Evolutionary conservation across 1,139 yeast genomes (phyloP).

Genomic region (Sugiyamaella castrensis): DNA sequence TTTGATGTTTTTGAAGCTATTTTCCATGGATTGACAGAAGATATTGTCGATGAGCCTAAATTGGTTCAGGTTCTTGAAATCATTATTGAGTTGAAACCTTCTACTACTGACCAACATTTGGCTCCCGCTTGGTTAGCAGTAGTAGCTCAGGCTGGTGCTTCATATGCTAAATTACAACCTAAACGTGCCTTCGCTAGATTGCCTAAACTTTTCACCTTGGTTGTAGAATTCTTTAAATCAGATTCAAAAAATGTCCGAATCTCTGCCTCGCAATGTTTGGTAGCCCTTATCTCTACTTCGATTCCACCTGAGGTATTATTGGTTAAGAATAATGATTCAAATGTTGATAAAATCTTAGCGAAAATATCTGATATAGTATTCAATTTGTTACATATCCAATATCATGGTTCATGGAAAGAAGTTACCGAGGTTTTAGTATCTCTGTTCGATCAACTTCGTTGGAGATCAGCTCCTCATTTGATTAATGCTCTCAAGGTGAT

Average conservation of each 20-base stretch:
- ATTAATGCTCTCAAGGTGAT: slow-evolving; percentile 63
- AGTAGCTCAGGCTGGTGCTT: slow-evolving; percentile 77
- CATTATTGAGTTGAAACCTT: slow-evolving; percentile 76
- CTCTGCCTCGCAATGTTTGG: slow-evolving; percentile 83
- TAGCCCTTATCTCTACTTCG: slow-evolving; percentile 66
- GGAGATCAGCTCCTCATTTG: slow-evolving; percentile 71
- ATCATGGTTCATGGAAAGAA: slow-evolving; percentile 72
- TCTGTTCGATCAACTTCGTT: slow-evolving; percentile 60
- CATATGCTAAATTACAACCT: slow-evolving; percentile 63
- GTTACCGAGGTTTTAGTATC: slow-evolving; percentile 69
- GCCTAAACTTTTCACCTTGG: slow-evolving; percentile 54
- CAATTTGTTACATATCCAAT: slow-evolving; percentile 68
- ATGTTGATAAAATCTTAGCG: slow-evolving; percentile 57
- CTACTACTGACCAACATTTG: slow-evolving; percentile 74
- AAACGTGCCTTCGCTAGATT: slow-evolving; percentile 53
- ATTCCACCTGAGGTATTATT: slow-evolving; percentile 58
- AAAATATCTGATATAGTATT: slow-evolving; percentile 47
- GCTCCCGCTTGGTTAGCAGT: slow-evolving; percentile 96
- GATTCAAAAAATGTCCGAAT: slow-evolving; percentile 64
- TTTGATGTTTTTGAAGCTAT: slow-evolving; percentile 84
- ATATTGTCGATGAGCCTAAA: slow-evolving; percentile 49
- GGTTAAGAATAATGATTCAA: slow-evolving; percentile 43
- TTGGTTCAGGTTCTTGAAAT: slow-evolving; percentile 63
- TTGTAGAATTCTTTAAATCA: slow-evolving; percentile 62
- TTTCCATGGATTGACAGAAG: slow-evolving; percentile 69